Evolutionary conservation across 2,329 filamentous ascomycete species (phyloP).

Genomic region (Pseudocercospora pini-densiflorae): DNA sequence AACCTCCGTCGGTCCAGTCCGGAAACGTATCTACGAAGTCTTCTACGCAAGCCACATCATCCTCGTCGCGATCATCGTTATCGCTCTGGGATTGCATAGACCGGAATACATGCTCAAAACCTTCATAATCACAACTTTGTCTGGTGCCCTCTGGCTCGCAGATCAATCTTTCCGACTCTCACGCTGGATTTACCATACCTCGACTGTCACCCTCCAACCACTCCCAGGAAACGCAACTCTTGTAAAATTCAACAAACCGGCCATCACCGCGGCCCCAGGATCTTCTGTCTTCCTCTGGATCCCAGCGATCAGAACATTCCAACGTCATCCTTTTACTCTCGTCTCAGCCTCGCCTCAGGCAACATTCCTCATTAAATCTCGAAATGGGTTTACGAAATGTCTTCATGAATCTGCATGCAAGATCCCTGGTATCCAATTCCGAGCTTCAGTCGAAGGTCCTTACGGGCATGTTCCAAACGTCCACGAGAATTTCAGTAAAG

Average conservation of each 20-base stretch:
- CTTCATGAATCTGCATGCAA: conserved; percentile 27
- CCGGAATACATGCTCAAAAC: conserved; percentile 26
- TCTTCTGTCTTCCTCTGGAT: conserved; percentile 34
- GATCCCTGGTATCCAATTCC: conserved; percentile 20
- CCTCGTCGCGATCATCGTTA: conserved; percentile 25
- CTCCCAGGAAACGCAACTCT: conserved; percentile 26
- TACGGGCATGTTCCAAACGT: conserved; percentile 42
- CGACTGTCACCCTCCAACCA: conserved; percentile 28
- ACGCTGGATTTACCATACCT: conserved; percentile 28
- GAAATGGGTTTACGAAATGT: conserved; percentile 29
- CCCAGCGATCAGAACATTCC: conserved; percentile 22
- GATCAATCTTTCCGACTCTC: conserved; percentile 27
- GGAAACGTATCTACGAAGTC: conserved; percentile 31
- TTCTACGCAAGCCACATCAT: conserved; percentile 32
- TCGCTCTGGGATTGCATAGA: conserved; percentile 32
- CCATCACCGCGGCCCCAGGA: conserved; percentile 24
- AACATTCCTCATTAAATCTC: conserved; percentile 30
- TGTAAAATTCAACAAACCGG: conserved; percentile 25
- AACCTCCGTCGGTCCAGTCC: conserved; percentile 28
- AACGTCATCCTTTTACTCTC: conserved; percentile 35
- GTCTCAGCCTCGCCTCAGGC: conserved; percentile 20
- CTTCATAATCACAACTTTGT: conserved; percentile 28
- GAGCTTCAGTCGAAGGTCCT: conserved; percentile 34
- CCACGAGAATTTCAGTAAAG: conserved; percentile 61
- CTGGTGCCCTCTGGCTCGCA: conserved; percentile 24